A percentile compares a stretch with the other conserved stretches of the same genome.
These are phyloP conservation scores for Athelia psychrophila DNA, from an alignment of 1,284 basidiomycete species.

Conservation along the genomic window DNA sequence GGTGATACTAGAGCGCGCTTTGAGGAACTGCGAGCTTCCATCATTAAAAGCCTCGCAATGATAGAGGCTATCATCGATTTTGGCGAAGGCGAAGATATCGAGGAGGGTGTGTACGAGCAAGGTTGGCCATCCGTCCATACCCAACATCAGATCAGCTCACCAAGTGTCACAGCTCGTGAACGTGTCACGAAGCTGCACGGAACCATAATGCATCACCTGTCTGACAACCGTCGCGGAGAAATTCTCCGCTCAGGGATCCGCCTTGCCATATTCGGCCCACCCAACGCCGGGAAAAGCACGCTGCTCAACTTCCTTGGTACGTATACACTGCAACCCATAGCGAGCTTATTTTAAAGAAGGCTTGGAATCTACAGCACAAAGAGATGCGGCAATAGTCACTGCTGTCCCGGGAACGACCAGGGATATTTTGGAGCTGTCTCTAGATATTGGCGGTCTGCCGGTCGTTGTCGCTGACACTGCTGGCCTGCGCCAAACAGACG, in stretches of 20 bases:
- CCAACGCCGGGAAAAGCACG: slow-evolving; percentile 88
- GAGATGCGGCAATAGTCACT: slow-evolving; percentile 88
- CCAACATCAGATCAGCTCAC: slow-evolving; percentile 1
- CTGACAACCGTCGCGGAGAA: slow-evolving; percentile 75
- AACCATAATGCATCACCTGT: slow-evolving; percentile 53
- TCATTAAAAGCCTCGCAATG: slow-evolving; percentile 71
- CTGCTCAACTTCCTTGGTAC: slow-evolving; percentile 81
- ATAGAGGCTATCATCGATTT: slow-evolving; percentile 91
- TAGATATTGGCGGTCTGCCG: slow-evolving; percentile 86
- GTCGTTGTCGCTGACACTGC: slow-evolving; percentile 84
- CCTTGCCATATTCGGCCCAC: slow-evolving; percentile 85
- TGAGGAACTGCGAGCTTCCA: slow-evolving; percentile 58
- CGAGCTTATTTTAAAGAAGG: not conserved
- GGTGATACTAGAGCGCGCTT: slow-evolving; percentile 58
- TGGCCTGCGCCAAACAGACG: slow-evolving; percentile 69
- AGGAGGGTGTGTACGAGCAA: slow-evolving; percentile 68
- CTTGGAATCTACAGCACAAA: slow-evolving; percentile 55
- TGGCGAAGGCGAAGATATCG: slow-evolving; percentile 85
- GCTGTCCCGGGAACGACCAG: slow-evolving; percentile 84
- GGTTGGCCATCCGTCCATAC: slow-evolving; percentile 33
- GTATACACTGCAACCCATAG: slow-evolving; percentile 16
- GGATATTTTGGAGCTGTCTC: slow-evolving; percentile 78
- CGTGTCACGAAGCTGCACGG: slow-evolving; percentile 45
- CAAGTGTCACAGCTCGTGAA: slow-evolving; percentile 17
- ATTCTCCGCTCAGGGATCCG: slow-evolving; percentile 80